Evolutionary conservation across 2,329 filamentous ascomycete species (phyloP).

Genomic region (Cryoendolithus antarcticus): DNA sequence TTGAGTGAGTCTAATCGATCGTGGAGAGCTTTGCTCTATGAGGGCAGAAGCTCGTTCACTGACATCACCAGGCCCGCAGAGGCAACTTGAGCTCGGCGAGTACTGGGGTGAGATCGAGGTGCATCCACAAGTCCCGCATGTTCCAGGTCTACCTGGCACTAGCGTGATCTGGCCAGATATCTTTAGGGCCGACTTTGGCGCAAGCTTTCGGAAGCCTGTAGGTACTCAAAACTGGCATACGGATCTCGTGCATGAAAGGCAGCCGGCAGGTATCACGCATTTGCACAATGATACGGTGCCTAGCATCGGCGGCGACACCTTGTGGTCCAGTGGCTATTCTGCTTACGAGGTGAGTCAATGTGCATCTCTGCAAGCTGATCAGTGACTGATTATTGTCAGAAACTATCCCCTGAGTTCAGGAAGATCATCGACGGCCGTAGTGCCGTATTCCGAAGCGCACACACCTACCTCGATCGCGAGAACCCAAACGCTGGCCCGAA

Average conservation of each 20-base stretch:
- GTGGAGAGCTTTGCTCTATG: too few relatives aligned
- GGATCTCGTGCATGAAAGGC: constrained; percentile 48
- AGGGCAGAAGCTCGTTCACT: too few relatives aligned
- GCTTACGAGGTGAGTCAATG: constrained; percentile 43
- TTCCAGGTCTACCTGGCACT: constrained; percentile 53
- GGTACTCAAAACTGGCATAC: constrained; percentile 56
- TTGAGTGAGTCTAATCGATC: constrained; percentile 24
- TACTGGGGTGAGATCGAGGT: constrained; percentile 55
- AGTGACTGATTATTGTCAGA: constrained; percentile 21
- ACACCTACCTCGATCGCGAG: constrained; percentile 54
- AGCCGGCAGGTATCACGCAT: constrained; percentile 46
- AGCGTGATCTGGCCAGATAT: constrained; percentile 54
- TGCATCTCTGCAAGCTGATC: too few relatives aligned
- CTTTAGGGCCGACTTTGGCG: constrained; percentile 46
- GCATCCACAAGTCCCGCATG: constrained; percentile 59
- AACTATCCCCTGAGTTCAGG: constrained; percentile 57
- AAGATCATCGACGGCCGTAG: constrained; percentile 55
- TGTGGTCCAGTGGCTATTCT: constrained; percentile 59
- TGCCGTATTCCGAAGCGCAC: constrained; percentile 54
- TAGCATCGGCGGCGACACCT: constrained; percentile 53
- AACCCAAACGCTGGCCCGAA: constrained; percentile 50
- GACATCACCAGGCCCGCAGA: constrained; percentile 33
- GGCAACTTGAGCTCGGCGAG: constrained; percentile 51
- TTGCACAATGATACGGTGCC: constrained; percentile 41
- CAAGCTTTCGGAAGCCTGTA: constrained; percentile 54